Evolutionary conservation across 768 basidiomycete species (phyloP).

Genomic region (Coprinellus micaceus): DNA sequence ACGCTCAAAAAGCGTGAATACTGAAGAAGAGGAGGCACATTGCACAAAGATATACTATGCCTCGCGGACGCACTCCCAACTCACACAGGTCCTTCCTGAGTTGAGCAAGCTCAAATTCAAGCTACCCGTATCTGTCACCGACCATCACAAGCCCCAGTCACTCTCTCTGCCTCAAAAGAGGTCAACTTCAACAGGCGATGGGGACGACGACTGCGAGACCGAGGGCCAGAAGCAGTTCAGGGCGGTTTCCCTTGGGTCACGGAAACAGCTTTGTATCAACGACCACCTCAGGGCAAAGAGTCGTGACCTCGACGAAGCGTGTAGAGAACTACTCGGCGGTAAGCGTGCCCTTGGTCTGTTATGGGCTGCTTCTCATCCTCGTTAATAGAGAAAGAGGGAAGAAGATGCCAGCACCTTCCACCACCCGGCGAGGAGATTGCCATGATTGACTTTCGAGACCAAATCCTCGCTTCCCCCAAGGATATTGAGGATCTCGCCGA

Average conservation of each 20-base stretch:
- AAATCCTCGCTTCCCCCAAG: slow-evolving; percentile 85
- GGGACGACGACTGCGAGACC: slow-evolving; percentile 24
- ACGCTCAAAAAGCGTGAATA: slow-evolving; percentile 13
- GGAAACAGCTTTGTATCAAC: slow-evolving; percentile 92
- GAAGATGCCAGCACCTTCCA: slow-evolving; percentile 77
- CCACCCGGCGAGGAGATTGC: slow-evolving; percentile 58
- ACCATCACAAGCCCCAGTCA: slow-evolving; percentile 19
- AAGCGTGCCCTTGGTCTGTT: slow-evolving; percentile 9
- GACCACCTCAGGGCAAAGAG: slow-evolving; percentile 61
- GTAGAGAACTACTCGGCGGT: slow-evolving; percentile 79
- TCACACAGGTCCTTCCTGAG: slow-evolving; percentile 87
- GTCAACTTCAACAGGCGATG: slow-evolving; percentile 7
- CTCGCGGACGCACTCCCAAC: slow-evolving; percentile 93
- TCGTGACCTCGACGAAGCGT: slow-evolving; percentile 82
- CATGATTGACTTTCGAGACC: slow-evolving; percentile 83
- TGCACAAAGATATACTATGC: slow-evolving; percentile 91
- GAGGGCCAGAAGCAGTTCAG: slow-evolving; percentile 33
- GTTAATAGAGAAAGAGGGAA: slow-evolving; percentile 53
- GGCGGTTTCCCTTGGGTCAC: slow-evolving; percentile 82
- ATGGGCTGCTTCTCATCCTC: background rate
- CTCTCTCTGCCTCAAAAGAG: slow-evolving; percentile 23
- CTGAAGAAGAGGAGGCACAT: slow-evolving; percentile 44
- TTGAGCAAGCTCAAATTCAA: slow-evolving; percentile 64
- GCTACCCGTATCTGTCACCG: slow-evolving; percentile 21
- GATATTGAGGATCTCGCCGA: slow-evolving; percentile 91